phyloP scores from a whole-genome alignment of 805 yeast genomes.

The Barnettozyma populi region DNA sequence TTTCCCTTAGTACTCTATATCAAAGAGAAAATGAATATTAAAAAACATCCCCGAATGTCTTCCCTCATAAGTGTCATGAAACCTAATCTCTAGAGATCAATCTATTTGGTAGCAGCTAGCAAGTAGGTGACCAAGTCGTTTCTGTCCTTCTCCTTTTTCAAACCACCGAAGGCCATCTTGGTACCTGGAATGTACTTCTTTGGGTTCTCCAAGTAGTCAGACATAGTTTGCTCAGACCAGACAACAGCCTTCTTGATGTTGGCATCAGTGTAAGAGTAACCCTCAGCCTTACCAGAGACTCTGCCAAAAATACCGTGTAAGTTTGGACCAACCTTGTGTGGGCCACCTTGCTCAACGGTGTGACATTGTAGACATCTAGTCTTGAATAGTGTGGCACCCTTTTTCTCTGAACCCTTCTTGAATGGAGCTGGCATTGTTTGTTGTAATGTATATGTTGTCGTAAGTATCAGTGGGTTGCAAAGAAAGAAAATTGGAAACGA shows the following conservation, averaged over 20 bases:
- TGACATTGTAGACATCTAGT: constrained; percentile 99
- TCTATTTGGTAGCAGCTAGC: constrained; percentile 44
- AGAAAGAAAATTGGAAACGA: constrained; percentile 1
- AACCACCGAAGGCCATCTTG: constrained; percentile 99
- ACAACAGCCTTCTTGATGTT: constrained; percentile 91
- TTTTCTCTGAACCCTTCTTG: constrained; percentile 63
- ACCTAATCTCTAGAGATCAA: not conserved
- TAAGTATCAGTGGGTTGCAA: not conserved
- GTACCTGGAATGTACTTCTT: constrained; percentile 99
- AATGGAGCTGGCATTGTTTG: constrained; percentile 29
- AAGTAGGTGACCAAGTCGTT: constrained; percentile 92
- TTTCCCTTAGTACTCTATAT: constrained; percentile 1
- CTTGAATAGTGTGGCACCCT: constrained; percentile 98
- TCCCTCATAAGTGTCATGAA: not conserved
- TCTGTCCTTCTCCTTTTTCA: constrained; percentile 98
- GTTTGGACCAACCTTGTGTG: constrained; percentile 99
- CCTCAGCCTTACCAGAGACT: constrained; percentile 84
- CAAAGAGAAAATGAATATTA: not conserved
- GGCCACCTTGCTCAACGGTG: constrained; percentile 93
- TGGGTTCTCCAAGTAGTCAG: constrained; percentile 97
- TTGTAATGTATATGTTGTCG: not conserved
- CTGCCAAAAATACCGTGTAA: constrained; percentile 94
- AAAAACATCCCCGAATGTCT: not conserved
- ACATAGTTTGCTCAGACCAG: constrained; percentile 86
- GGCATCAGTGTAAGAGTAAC: constrained; percentile 96